These are phyloP conservation scores for Conidiobolus incongruus DNA, from an alignment of 371 early-diverging fungal genomes.

Conservation along the genomic window DNA sequence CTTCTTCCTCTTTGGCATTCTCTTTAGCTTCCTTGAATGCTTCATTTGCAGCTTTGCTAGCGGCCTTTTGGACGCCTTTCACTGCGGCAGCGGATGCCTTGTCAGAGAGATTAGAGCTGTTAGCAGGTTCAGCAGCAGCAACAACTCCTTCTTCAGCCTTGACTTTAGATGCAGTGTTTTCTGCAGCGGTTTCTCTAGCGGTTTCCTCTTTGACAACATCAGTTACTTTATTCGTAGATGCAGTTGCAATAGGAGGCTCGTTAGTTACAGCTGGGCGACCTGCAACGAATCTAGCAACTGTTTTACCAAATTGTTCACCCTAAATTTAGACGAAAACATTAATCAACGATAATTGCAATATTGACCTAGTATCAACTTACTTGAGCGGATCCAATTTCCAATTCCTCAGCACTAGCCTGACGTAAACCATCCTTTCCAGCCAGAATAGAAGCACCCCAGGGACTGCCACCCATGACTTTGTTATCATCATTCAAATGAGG, in stretches of 20 bases:
- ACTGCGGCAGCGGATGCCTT: neutral
- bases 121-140: neutral
- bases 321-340: neutral
- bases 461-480: conserved; percentile 36
- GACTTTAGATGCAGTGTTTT: neutral
- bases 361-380: conserved; percentile 20
- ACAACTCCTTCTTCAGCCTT: neutral
- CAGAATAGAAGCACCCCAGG: conserved; percentile 55
- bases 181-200: neutral
- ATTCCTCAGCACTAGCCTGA: conserved; percentile 32
- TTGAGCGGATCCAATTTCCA: conserved; percentile 31
- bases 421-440: conserved; percentile 43
- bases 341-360: neutral
- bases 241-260: neutral
- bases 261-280: neutral
- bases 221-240: neutral
- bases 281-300: neutral
- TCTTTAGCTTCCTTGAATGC: no score
- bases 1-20: neutral
- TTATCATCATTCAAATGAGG: conserved; percentile 21
- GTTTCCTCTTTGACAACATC: neutral
- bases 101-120: neutral
- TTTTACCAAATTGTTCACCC: neutral
- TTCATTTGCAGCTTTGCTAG: no score
- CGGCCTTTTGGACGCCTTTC: no score